Evolutionary conservation across 2,329 filamentous ascomycete genomes (phyloP).

Genomic region (Paraphoma sp.): DNA sequence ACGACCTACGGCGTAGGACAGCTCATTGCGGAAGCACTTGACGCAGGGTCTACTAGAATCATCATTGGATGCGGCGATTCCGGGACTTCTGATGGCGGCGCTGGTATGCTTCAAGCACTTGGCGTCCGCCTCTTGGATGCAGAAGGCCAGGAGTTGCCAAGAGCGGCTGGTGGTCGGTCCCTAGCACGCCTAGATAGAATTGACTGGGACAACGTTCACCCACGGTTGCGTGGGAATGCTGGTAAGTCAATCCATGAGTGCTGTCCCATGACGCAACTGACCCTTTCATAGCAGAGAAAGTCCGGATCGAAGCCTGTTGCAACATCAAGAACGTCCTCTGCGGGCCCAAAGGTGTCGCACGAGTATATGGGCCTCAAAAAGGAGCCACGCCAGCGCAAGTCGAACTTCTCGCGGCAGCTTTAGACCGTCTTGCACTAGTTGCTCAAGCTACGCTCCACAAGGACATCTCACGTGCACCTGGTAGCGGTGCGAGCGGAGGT

Average conservation of each 20-base stretch:
- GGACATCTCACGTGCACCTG: slow-evolving; percentile 50
- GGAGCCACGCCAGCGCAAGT: slow-evolving; percentile 55
- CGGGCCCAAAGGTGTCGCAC: slow-evolving; percentile 57
- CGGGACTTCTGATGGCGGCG: slow-evolving; percentile 61
- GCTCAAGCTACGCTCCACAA: slow-evolving; percentile 43
- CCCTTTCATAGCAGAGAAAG: slow-evolving; percentile 23
- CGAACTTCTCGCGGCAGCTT: slow-evolving; percentile 50
- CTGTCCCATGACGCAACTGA: slow-evolving; percentile 2
- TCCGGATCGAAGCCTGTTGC: slow-evolving; percentile 58
- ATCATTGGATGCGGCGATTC: slow-evolving; percentile 62
- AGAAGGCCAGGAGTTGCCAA: slow-evolving; percentile 47
- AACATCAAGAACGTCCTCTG: slow-evolving; percentile 62
- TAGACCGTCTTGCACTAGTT: slow-evolving; percentile 53
- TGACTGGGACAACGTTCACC: slow-evolving; percentile 50
- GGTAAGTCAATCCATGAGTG: slow-evolving; percentile 14
- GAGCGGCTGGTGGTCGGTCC: slow-evolving; percentile 51
- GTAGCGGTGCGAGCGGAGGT: slow-evolving; percentile 60
- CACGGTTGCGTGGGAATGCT: slow-evolving; percentile 37
- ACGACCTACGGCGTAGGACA: slow-evolving; percentile 62
- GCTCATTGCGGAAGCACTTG: slow-evolving; percentile 55
- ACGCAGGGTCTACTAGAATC: slow-evolving; percentile 54
- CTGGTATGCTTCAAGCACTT: slow-evolving; percentile 62
- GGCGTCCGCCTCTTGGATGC: slow-evolving; percentile 54
- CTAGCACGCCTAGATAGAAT: slow-evolving; percentile 49
- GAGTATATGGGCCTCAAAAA: slow-evolving; percentile 61